Evolutionary conservation across 2,329 filamentous ascomycete species (phyloP).

Genomic region (Stagonosporopsis rhizophila): DNA sequence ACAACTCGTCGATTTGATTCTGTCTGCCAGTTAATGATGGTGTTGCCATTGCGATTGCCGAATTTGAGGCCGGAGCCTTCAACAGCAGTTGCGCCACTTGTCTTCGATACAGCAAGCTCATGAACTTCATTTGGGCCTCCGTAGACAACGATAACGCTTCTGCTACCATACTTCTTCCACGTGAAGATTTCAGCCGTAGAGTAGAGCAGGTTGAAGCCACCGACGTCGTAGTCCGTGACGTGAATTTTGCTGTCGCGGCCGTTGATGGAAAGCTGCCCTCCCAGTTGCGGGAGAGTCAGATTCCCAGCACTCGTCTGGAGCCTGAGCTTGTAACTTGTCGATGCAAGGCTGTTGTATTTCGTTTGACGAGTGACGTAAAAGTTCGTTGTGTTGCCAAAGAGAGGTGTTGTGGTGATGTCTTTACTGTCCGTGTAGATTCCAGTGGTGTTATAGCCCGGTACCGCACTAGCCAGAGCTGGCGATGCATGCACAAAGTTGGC

Average conservation of each 20-base stretch:
- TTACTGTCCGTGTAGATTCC: constrained; percentile 37
- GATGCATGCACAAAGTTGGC: constrained; percentile 76
- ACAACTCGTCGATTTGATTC: constrained; percentile 58
- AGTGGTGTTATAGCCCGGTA: constrained; percentile 30
- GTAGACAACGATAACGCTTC: constrained; percentile 68
- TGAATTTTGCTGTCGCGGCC: constrained; percentile 71
- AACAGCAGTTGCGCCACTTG: constrained; percentile 36
- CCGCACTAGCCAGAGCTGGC: constrained; percentile 66
- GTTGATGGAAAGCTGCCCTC: constrained; percentile 60
- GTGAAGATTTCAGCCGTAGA: constrained; percentile 72
- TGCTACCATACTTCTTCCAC: constrained; percentile 65
- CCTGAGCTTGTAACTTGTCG: constrained; percentile 67
- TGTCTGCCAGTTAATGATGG: constrained; percentile 61
- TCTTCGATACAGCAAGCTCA: constrained; percentile 61
- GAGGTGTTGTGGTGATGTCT: constrained; percentile 65
- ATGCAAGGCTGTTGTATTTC: constrained; percentile 63
- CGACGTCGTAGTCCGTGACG: constrained; percentile 69
- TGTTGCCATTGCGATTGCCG: constrained; percentile 50
- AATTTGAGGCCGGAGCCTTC: constrained; percentile 50
- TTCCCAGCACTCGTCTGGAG: constrained; percentile 62
- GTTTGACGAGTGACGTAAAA: constrained; percentile 72
- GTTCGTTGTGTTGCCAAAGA: constrained; percentile 60
- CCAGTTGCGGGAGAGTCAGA: constrained; percentile 64
- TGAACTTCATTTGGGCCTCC: constrained; percentile 66
- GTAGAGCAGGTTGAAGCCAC: constrained; percentile 65